Evolutionary conservation across 2,329 filamentous ascomycete genomes (phyloP).

Genomic region (Colletotrichum karsti): DNA sequence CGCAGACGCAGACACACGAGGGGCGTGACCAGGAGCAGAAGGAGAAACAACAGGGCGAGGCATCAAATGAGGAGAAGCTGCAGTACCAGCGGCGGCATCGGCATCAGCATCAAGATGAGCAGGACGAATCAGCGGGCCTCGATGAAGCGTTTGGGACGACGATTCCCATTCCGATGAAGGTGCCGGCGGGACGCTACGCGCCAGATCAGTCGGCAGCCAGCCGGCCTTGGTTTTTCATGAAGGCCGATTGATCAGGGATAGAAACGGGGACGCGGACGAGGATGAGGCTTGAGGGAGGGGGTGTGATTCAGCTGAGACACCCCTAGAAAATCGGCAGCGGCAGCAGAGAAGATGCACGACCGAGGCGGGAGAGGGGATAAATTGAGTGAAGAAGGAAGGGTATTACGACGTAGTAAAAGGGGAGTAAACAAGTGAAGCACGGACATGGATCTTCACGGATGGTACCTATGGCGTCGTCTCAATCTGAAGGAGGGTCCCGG

Average conservation of each 20-base stretch:
- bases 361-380: neutral
- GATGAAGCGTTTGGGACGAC: slow-evolving; percentile 31
- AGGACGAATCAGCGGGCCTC: slow-evolving; percentile 14
- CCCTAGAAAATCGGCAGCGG: neutral
- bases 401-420: neutral
- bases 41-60: neutral
- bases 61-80: slow-evolving; percentile 1
- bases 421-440: neutral
- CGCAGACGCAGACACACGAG: slow-evolving; percentile 21
- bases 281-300: slow-evolving; percentile 4
- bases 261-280: neutral
- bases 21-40: slow-evolving; percentile 29
- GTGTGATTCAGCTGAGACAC: slow-evolving; percentile 11
- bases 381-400: neutral
- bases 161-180: slow-evolving; percentile 71
- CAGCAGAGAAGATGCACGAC: neutral
- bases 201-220: slow-evolving; percentile 34
- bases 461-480: slow-evolving; percentile 24
- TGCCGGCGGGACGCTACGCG: slow-evolving; percentile 62
- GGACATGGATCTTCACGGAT: slow-evolving; percentile 17
- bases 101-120: neutral
- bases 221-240: slow-evolving; percentile 52
- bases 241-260: slow-evolving; percentile 16
- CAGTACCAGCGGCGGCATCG: slow-evolving; percentile 14
- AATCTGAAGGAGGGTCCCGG: slow-evolving; percentile 20